A percentile compares a stretch with the other conserved stretches of the same genome.
Conservation (phyloP, 495 filamentous ascomycete genomes). For the Trichoderma reesei region DNA sequence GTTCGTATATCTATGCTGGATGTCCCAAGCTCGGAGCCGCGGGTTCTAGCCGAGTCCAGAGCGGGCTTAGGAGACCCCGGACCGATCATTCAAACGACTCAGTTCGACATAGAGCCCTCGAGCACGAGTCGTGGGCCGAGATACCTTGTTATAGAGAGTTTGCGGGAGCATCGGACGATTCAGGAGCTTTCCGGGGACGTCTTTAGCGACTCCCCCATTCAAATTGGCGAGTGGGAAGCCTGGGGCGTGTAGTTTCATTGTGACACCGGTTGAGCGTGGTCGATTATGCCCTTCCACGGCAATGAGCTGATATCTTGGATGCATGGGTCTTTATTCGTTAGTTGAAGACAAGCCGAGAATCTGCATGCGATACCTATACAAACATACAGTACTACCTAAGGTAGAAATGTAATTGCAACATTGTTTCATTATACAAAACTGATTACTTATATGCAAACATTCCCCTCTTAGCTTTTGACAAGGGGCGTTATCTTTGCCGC, state of each 20-base stretch:
- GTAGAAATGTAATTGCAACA: not conserved
- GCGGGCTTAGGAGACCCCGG: constrained; percentile 52
- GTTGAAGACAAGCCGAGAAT: no score
- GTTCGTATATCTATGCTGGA: constrained; percentile 48
- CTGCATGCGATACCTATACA: no score
- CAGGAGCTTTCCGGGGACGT: constrained; percentile 51
- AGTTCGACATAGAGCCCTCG: constrained; percentile 50
- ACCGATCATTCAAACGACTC: constrained; percentile 50
- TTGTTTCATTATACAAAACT: not conserved
- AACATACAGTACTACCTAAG: not conserved
- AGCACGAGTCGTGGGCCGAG: constrained; percentile 24
- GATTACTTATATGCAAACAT: not conserved
- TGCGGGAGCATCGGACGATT: constrained; percentile 35
- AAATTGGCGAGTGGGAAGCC: constrained; percentile 36
- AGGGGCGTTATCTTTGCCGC: not conserved
- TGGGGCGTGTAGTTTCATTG: not conserved
- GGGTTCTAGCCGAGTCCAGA: constrained; percentile 39
- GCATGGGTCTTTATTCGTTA: no score
- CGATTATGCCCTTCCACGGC: no score
- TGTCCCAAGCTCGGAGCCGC: constrained; percentile 52
- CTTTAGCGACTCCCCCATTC: constrained; percentile 47
- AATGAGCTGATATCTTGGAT: no score
- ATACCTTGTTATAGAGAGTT: constrained; percentile 60
- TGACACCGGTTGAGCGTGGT: not conserved
- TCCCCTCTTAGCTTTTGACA: not conserved